Conservation (phyloP, 2,329 filamentous ascomycete species). For the Aspergillus ibericus region DNA sequence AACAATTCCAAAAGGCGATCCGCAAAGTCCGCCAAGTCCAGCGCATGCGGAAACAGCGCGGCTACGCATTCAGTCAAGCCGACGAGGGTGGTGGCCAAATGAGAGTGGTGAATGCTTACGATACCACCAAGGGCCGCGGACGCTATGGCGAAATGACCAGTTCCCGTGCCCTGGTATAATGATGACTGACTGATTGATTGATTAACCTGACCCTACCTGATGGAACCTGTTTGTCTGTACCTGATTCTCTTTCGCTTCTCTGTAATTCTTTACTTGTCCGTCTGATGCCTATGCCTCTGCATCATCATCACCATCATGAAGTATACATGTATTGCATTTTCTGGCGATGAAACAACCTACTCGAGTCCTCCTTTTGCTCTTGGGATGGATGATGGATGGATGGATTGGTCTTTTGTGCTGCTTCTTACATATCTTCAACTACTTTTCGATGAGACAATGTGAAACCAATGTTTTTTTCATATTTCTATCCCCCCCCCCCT, state of each 20-base stretch:
- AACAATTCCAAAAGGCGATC: constrained; percentile 99
- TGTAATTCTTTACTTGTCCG: constrained; percentile 4
- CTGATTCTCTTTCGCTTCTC: constrained; percentile 9
- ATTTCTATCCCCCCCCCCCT: neutral
- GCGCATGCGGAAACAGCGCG: constrained; percentile 98
- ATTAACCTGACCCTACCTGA: neutral
- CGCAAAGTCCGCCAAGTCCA: constrained; percentile 97
- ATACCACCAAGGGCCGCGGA: constrained; percentile 89
- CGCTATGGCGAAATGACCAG: constrained; percentile 93
- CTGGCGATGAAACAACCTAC: neutral
- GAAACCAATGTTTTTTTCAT: neutral
- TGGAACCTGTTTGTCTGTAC: neutral
- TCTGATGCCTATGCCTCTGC: neutral
- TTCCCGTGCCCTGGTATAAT: constrained; percentile 43
- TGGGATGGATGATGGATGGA: neutral
- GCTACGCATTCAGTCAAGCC: constrained; percentile 96
- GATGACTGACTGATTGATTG: constrained; percentile 7
- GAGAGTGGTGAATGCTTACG: constrained; percentile 92
- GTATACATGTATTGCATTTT: neutral
- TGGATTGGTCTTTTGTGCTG: neutral
- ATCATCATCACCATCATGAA: neutral
- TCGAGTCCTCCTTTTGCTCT: neutral
- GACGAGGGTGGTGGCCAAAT: constrained; percentile 89
- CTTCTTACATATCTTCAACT: neutral
- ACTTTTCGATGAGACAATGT: constrained; percentile 2